Evolutionary conservation across 176 grass and related monocot species (phyloP).

Genomic region (Bolboschoenus planiculmis): DNA sequence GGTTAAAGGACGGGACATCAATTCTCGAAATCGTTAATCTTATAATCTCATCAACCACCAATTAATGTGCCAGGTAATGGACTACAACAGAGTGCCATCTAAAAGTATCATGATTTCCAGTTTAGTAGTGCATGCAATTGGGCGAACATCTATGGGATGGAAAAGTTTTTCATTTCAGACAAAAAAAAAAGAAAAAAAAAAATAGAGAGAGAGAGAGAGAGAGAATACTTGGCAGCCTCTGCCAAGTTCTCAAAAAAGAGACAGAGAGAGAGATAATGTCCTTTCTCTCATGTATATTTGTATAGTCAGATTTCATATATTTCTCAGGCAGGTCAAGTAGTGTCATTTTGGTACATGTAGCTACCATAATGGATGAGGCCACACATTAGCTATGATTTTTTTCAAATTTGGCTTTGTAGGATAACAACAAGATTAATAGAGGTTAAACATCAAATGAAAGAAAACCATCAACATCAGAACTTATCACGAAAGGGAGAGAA

Average conservation of each 20-base stretch:
- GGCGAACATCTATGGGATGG: not conserved
- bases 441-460: not conserved
- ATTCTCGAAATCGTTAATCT: not conserved
- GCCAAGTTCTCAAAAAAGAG: no score
- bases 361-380: not conserved
- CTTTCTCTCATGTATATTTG: not conserved
- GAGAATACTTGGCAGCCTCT: no score
- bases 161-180: not conserved
- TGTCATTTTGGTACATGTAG: not conserved
- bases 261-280: not conserved
- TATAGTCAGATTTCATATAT: not conserved
- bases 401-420: not conserved
- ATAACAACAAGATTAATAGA: not conserved
- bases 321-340: not conserved
- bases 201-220: not conserved
- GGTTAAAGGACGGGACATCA: not conserved
- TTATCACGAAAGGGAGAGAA: constrained; percentile 7
- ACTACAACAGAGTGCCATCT: not conserved
- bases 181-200: not conserved
- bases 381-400: not conserved
- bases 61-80: not conserved
- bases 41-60: not conserved
- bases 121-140: not conserved
- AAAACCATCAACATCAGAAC: not conserved
- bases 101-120: not conserved